Percentiles rank a stretch among this genome's conserved stretches.
Conservation (phyloP, 176 grass and related monocot species). For the Raddia distichophylla region DNA sequence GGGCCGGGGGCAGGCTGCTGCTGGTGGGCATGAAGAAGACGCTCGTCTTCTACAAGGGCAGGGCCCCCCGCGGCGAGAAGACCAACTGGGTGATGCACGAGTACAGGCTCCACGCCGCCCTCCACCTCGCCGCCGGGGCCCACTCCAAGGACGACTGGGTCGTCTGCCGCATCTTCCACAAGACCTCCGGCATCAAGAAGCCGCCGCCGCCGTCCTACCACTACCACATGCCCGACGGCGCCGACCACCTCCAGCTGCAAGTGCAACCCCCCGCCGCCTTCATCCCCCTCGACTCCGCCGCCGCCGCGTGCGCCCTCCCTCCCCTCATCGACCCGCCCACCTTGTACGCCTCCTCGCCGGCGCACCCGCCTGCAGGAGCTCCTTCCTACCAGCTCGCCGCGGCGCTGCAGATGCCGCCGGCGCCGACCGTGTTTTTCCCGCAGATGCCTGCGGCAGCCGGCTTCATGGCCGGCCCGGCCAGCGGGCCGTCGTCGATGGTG, state of each 20-base stretch:
- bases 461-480: not conserved
- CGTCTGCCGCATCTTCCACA: slow-evolving; percentile 64
- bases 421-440: not conserved
- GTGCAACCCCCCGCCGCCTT: not conserved
- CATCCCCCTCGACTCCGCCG: not conserved
- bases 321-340: slow-evolving; percentile 13
- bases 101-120: slow-evolving; percentile 44
- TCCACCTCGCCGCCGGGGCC: not conserved
- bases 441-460: not conserved
- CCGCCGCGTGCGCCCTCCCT: not conserved
- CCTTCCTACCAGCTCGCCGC: not conserved
- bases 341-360: not conserved
- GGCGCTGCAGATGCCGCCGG: not conserved
- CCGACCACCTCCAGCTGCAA: no score
- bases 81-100: slow-evolving; percentile 74
- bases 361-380: not conserved
- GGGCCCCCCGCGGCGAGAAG: slow-evolving; percentile 52
- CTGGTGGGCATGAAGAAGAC: slow-evolving; percentile 71
- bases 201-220: not conserved
- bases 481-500: slow-evolving; percentile 32
- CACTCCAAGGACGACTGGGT: slow-evolving; percentile 59
- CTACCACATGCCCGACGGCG: not conserved
- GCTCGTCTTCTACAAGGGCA: slow-evolving; percentile 58
- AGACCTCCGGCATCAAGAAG: slow-evolving; percentile 45
- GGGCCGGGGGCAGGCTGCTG: rapidly evolving